Evolutionary conservation across 768 basidiomycete genomes (phyloP).

Genomic region (Kwoniella heveanensis): DNA sequence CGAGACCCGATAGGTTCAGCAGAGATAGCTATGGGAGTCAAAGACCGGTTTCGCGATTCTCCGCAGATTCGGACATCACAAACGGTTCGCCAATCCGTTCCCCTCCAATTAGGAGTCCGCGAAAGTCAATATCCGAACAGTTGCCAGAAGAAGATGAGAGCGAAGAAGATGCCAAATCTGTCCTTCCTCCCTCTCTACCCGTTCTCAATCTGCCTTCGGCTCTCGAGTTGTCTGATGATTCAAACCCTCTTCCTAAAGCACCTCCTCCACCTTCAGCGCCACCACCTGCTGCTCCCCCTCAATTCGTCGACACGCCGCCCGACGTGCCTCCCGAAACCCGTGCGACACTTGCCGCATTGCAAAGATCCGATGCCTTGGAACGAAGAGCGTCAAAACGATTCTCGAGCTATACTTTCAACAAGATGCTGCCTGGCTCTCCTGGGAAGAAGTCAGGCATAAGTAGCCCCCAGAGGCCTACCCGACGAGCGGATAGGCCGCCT

Average conservation of each 20-base stretch:
- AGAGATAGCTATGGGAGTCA: slow-evolving; percentile 43
- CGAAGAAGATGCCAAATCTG: slow-evolving; percentile 1
- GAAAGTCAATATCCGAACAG: not conserved
- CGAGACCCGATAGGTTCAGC: slow-evolving; percentile 38
- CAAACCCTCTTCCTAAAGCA: not conserved
- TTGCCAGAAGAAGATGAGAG: not conserved
- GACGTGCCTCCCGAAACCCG: slow-evolving; percentile 45
- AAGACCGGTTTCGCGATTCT: slow-evolving; percentile 43
- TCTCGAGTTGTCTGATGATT: slow-evolving; percentile 16
- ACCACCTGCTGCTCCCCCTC: slow-evolving; percentile 6
- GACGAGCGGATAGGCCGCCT: slow-evolving; percentile 40
- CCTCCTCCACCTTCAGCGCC: slow-evolving; percentile 7
- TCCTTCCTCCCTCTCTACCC: slow-evolving; percentile 24
- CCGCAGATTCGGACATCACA: slow-evolving; percentile 47
- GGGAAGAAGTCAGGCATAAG: slow-evolving; percentile 23
- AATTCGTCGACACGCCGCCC: slow-evolving; percentile 16
- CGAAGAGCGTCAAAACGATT: slow-evolving; percentile 93
- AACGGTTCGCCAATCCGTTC: slow-evolving; percentile 42
- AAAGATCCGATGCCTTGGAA: slow-evolving; percentile 81
- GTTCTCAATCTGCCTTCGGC: slow-evolving; percentile 26
- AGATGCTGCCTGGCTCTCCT: slow-evolving; percentile 71
- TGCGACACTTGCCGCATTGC: slow-evolving; percentile 80
- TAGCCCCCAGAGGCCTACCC: slow-evolving; percentile 45
- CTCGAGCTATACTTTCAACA: slow-evolving; percentile 89
- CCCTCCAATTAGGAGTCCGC: slow-evolving; percentile 26